These are phyloP conservation scores for Saururus chinensis DNA, from an alignment of 164 flowering plant genomes.

Conservation along the genomic window DNA sequence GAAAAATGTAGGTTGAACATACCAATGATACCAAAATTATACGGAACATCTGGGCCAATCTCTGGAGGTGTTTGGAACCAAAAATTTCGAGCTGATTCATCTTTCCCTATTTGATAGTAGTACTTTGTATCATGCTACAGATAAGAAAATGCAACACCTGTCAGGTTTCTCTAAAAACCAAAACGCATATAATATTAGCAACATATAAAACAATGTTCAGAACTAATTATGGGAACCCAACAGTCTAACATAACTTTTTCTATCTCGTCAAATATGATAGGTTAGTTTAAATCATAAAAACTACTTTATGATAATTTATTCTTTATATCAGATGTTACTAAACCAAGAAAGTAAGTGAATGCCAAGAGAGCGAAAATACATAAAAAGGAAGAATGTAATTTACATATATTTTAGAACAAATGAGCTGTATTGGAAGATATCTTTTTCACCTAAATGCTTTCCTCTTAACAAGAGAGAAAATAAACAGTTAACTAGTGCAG, in stretches of 20 bases:
- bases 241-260: too few species aligned
- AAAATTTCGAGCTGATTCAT: conserved; percentile 61
- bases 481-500: not conserved
- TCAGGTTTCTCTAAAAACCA: conserved; percentile 3
- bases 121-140: conserved; percentile 71
- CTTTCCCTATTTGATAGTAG: conserved; percentile 74
- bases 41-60: conserved; percentile 61
- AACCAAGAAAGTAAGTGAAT: not conserved
- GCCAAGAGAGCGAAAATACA: not conserved
- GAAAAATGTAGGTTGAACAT: conserved; percentile 14
- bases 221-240: too few species aligned
- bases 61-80: conserved; percentile 88
- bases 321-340: not conserved
- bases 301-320: not conserved
- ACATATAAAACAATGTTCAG: not conserved
- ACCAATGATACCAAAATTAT: conserved; percentile 95
- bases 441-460: not conserved
- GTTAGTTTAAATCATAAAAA: too few species aligned
- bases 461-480: not conserved
- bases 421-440: not conserved
- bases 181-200: not conserved
- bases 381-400: not conserved
- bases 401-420: not conserved
- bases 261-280: not conserved
- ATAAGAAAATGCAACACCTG: conserved; percentile 9